phyloP scores from a whole-genome alignment of 1,139 yeast genomes.

The Candida tropicalis region DNA sequence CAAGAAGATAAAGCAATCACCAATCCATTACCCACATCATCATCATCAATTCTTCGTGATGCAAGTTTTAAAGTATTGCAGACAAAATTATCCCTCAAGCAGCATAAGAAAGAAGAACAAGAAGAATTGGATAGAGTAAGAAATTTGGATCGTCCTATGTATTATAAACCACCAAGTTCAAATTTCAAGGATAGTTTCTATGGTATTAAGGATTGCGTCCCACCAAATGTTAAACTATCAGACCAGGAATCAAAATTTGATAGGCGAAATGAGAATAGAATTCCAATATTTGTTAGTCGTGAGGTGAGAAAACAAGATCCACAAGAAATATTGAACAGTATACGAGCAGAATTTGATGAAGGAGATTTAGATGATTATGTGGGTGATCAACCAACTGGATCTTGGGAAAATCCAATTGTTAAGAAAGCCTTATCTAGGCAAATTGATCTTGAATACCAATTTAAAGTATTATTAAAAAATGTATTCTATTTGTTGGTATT shows the following conservation, averaged over 20 bases:
- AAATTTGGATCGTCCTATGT: constrained; percentile 28
- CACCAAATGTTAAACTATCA: constrained; percentile 26
- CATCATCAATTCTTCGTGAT: constrained; percentile 13
- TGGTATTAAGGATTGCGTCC: constrained; percentile 34
- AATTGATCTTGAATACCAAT: constrained; percentile 31
- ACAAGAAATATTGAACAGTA: constrained; percentile 10
- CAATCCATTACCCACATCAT: constrained; percentile 3
- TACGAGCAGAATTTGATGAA: constrained; percentile 15
- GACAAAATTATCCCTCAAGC: constrained; percentile 15
- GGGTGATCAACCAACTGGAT: constrained; percentile 32
- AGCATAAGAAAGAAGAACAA: constrained; percentile 6
- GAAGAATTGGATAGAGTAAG: constrained; percentile 8
- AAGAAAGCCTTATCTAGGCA: constrained; percentile 40
- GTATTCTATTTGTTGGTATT: constrained; percentile 22
- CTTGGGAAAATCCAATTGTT: constrained; percentile 46
- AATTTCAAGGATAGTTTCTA: constrained; percentile 28
- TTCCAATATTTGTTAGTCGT: constrained; percentile 20
- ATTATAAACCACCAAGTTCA: constrained; percentile 40
- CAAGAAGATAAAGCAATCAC: neutral
- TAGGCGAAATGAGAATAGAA: constrained; percentile 10
- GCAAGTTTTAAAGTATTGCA: constrained; percentile 16
- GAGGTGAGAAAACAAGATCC: constrained; percentile 1
- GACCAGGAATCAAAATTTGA: constrained; percentile 2
- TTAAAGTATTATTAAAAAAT: constrained; percentile 24
- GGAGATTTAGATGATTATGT: constrained; percentile 16